These are phyloP conservation scores for Candolleomyces aberdarensis DNA, from an alignment of 768 basidiomycete species.

Conservation along the genomic window DNA sequence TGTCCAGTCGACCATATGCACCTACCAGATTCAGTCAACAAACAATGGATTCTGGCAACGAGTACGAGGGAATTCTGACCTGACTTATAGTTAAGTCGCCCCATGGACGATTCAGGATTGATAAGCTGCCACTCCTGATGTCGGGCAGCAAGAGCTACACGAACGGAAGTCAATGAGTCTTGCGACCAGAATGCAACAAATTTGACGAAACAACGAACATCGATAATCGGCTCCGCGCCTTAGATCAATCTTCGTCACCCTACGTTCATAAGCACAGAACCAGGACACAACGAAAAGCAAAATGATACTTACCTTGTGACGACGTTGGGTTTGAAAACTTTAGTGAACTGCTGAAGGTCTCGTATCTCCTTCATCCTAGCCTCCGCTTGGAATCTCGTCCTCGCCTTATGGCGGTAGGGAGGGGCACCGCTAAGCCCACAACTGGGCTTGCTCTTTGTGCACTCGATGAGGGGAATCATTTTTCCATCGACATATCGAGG, in stretches of 20 bases:
- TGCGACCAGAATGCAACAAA: no score
- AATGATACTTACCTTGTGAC: slow-evolving; percentile 51
- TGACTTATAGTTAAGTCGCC: slow-evolving; percentile 45
- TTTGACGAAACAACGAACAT: no score
- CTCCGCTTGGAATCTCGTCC: slow-evolving; percentile 42
- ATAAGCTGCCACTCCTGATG: slow-evolving; percentile 58
- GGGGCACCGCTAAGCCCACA: slow-evolving; percentile 35
- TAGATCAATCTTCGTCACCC: background rate
- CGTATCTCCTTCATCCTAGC: slow-evolving; percentile 39
- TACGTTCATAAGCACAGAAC: no score
- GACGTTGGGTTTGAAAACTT: slow-evolving; percentile 43
- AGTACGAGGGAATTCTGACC: slow-evolving; percentile 30
- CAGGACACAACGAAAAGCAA: background rate
- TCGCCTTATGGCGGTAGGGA: slow-evolving; percentile 31
- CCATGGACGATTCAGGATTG: slow-evolving; percentile 59
- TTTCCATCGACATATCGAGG: slow-evolving; percentile 17
- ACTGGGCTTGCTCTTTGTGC: slow-evolving; percentile 24
- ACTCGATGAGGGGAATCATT: slow-evolving; percentile 34
- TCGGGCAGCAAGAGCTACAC: slow-evolving; percentile 39
- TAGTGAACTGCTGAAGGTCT: slow-evolving; percentile 69
- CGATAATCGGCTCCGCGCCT: no score
- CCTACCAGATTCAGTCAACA: slow-evolving; percentile 21
- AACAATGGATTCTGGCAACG: background rate
- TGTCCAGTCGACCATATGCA: slow-evolving; percentile 57
- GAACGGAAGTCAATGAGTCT: no score